phyloP scores from a whole-genome alignment of 441 rosid genomes.

The Corymbia citriodora region DNA sequence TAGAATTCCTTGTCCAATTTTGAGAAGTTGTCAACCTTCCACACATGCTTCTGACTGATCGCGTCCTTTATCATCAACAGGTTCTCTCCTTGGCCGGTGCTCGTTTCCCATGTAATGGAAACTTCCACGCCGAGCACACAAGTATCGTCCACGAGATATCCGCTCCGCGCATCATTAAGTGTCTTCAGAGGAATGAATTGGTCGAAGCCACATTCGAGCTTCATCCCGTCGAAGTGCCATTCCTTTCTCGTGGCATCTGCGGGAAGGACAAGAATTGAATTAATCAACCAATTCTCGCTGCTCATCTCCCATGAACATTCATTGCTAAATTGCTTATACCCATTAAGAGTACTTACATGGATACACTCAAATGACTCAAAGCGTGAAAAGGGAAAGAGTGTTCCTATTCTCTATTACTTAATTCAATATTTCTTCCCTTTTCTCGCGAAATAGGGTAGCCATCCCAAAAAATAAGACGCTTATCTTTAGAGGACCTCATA shows the following conservation, averaged over 20 bases:
- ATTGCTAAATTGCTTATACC: background rate
- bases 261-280: background rate
- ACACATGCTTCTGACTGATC: slow-evolving; percentile 5
- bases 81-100: slow-evolving; percentile 43
- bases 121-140: slow-evolving; percentile 65
- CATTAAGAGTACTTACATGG: background rate
- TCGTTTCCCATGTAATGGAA: slow-evolving; percentile 40
- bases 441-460: background rate
- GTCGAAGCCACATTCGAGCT: slow-evolving; percentile 36
- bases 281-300: background rate
- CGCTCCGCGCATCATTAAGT: slow-evolving; percentile 22
- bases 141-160: slow-evolving; percentile 28
- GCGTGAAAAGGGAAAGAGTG: background rate
- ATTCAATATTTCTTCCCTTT: background rate
- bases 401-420: background rate
- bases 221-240: slow-evolving; percentile 24
- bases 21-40: slow-evolving; percentile 29
- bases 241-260: slow-evolving; percentile 22
- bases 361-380: background rate
- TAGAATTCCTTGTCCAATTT: background rate
- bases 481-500: no score
- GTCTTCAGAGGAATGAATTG: slow-evolving; percentile 14
- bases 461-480: no score
- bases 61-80: slow-evolving; percentile 33
- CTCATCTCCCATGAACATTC: background rate